Percentiles rank a stretch among this genome's conserved stretches.
phyloP scores from a whole-genome alignment of 805 yeast species.

The Candida peoriensis region DNA sequence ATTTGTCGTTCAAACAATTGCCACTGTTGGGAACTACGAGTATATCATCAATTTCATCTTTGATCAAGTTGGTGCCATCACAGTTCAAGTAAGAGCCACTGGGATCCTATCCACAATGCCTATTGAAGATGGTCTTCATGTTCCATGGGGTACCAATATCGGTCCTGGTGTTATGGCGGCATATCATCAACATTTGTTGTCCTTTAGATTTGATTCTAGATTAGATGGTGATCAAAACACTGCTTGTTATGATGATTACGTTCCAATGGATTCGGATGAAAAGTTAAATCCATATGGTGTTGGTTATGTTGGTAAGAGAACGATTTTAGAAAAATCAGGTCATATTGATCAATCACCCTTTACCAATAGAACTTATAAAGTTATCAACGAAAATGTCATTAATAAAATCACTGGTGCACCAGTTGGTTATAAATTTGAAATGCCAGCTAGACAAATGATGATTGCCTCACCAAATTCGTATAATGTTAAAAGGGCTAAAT shows the following conservation, averaged over 20 bases:
- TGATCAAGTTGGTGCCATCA: conserved; percentile 73
- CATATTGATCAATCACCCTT: conserved; percentile 69
- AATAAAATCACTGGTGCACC: conserved; percentile 68
- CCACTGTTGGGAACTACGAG: conserved; percentile 83
- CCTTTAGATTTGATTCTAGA: conserved; percentile 79
- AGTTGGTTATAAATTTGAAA: conserved; percentile 67
- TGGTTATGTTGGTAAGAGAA: conserved; percentile 63
- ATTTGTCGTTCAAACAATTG: conserved; percentile 73
- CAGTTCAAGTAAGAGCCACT: conserved; percentile 77
- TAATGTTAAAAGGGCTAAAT: conserved; percentile 67
- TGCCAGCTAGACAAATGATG: conserved; percentile 75
- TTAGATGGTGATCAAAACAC: conserved; percentile 77
- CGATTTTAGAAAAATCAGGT: conserved; percentile 65
- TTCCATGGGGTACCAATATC: conserved; percentile 66
- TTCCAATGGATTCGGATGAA: conserved; percentile 51
- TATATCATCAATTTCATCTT: conserved; percentile 68
- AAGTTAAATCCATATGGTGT: conserved; percentile 59
- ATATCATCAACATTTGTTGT: conserved; percentile 76
- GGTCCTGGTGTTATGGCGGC: conserved; percentile 83
- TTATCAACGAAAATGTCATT: conserved; percentile 66
- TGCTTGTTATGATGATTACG: conserved; percentile 65
- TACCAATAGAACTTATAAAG: conserved; percentile 69
- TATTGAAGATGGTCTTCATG: conserved; percentile 59
- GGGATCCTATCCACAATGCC: conserved; percentile 86
- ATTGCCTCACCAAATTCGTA: conserved; percentile 58